Base-by-base conservation (phyloP, 805 yeast genomes). In the Zygotorulaspora chibaensis region DNA sequence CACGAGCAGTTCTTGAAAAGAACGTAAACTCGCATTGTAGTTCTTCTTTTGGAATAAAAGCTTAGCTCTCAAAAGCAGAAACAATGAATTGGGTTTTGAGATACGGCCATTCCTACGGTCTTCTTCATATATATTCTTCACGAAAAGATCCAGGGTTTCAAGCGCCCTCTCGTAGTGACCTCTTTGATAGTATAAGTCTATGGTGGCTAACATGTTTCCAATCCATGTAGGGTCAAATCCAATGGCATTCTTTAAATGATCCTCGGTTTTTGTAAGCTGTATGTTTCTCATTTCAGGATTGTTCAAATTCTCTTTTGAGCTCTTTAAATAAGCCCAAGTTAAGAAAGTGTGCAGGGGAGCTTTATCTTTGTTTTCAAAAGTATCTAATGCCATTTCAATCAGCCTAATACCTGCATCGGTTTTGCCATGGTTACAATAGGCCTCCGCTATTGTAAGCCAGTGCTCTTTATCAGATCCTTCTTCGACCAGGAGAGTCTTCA, bases 381-480 rank as follows among this genome's bases (percentile, higher is more conserved):
- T 60, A 31, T 71, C 69, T 47, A 84, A 63, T 1, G 89, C 95
- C 51, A 76, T 74, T 40, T 73, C 68, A 20, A 84, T 73, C 33
- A 89, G 82, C 45, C 75, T 77, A 31, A 76, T 63, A 5, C 95
- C 86, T 40, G 83, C 89, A 3, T 71, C 72, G 11, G 76, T 56
- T 57, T 76, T 76, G 2, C 76, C 79, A 39, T 75, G 76, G 42
- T 80, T 73, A 33, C 85, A 81, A 63, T 89, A 93, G 0, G 93
- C 95, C 47, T 81, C 61, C 1, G 95, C 90, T 51, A 90, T 81
- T 17, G 84, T 76, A 15, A 87, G 67, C 99, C 99, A 93, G 67
- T 81, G 87, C 59, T 83, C 81, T 44, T 76, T 72, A 17, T 77
- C 80, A 40, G 91, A 83, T 46, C 77, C 79, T 68, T 93, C 98